Evolutionary conservation across 371 early-diverging fungal genomes (phyloP).

Genomic region (Dipsacomyces acuminosporus): DNA sequence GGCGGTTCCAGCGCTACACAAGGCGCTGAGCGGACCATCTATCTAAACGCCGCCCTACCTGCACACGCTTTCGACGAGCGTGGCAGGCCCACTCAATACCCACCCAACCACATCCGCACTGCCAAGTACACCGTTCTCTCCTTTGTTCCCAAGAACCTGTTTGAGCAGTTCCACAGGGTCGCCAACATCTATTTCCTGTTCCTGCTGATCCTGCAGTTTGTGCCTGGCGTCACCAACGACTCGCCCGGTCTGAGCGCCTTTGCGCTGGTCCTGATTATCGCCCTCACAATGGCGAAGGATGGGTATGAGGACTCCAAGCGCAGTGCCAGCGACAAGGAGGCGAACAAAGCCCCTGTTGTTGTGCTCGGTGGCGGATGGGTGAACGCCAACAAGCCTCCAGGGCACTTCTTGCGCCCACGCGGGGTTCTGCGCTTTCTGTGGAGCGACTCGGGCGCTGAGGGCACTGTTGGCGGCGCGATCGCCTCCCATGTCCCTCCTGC

Average conservation of each 20-base stretch:
- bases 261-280: constrained; percentile 75
- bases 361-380: constrained; percentile 35
- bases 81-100: constrained; percentile 45
- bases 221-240: constrained; percentile 66
- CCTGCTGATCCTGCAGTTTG: constrained; percentile 74
- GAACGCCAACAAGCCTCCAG: constrained; percentile 38
- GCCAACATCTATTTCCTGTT: constrained; percentile 91
- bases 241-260: constrained; percentile 75
- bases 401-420: constrained; percentile 33
- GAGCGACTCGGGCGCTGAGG: constrained; percentile 52
- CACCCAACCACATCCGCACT: constrained; percentile 70
- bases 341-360: constrained; percentile 45
- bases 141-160: constrained; percentile 88
- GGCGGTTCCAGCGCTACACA: not conserved
- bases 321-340: constrained; percentile 67
- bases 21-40: constrained; percentile 54
- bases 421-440: constrained; percentile 52
- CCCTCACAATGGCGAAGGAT: constrained; percentile 85
- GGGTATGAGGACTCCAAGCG: constrained; percentile 91
- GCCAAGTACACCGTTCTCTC: constrained; percentile 82
- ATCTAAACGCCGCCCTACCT: constrained; percentile 62
- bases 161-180: constrained; percentile 85
- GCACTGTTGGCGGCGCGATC: constrained; percentile 21
- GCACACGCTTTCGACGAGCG: constrained; percentile 49
- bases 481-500: not conserved